Conservation (phyloP, 306 rosid species). For the Glycine soja region DNA sequence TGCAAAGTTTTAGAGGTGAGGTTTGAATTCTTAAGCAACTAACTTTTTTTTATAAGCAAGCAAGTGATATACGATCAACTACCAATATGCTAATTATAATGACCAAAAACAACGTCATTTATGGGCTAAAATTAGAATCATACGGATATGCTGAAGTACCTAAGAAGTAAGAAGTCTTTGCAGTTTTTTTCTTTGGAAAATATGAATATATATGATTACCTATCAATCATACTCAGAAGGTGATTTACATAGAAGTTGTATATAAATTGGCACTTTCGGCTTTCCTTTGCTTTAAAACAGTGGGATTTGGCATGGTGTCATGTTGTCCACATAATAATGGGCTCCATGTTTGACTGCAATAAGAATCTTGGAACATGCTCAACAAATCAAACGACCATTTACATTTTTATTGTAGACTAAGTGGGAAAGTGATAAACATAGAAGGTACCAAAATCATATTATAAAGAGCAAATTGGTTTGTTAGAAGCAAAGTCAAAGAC, state of each 20-base stretch:
- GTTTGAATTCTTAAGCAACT: neutral
- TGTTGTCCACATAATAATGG: slow-evolving; percentile 9
- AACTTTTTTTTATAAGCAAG: neutral
- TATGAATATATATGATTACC: neutral
- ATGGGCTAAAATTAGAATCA: slow-evolving; percentile 2
- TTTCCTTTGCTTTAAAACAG: neutral
- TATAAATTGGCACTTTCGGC: neutral
- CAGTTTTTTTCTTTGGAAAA: neutral
- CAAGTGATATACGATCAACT: neutral
- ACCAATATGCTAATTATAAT: neutral
- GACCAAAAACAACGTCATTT: neutral
- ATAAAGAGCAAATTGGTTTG: neutral
- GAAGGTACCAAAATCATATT: slow-evolving; percentile 14
- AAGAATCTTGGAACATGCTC: slow-evolving; percentile 3
- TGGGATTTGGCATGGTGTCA: neutral
- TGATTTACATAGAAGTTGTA: neutral
- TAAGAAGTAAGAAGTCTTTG: neutral
- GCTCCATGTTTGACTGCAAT: neutral
- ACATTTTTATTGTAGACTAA: neutral
- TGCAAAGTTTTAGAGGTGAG: neutral
- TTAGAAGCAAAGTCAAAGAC: slow-evolving; percentile 30
- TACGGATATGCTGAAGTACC: slow-evolving; percentile 12
- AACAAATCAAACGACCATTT: neutral
- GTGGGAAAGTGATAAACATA: slow-evolving; percentile 8
- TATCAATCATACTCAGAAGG: slow-evolving; percentile 1